A percentile compares a stretch with the other conserved stretches of the same genome.
These are phyloP conservation scores for Ustilago tritici DNA, from an alignment of 1,284 basidiomycete species.

Conservation along the genomic window DNA sequence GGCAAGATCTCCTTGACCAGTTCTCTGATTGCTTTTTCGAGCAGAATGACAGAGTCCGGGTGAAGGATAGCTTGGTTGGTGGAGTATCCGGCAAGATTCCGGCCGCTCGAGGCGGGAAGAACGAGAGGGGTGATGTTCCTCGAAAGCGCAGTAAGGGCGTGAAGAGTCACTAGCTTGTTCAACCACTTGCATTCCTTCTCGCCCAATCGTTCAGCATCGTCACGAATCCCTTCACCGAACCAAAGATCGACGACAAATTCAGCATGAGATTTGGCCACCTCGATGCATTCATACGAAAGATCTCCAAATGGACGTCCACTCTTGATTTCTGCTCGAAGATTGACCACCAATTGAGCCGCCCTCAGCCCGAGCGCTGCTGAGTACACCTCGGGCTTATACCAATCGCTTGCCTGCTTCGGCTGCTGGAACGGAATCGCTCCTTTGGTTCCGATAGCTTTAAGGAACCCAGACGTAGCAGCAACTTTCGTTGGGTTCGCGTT, in stretches of 20 bases:
- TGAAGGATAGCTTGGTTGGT: conserved; percentile 71
- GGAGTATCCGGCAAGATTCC: conserved; percentile 75
- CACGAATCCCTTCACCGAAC: conserved; percentile 59
- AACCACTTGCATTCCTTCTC: conserved; percentile 46
- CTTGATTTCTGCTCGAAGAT: conserved; percentile 58
- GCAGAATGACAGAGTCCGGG: conserved; percentile 73
- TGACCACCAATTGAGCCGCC: conserved; percentile 57
- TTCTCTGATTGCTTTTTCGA: conserved; percentile 75
- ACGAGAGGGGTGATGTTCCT: conserved; percentile 71
- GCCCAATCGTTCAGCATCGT: conserved; percentile 48
- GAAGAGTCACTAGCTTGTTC: conserved; percentile 55
- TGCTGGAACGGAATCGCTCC: conserved; percentile 46
- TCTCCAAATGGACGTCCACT: conserved; percentile 54
- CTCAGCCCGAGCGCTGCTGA: conserved; percentile 58
- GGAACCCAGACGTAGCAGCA: conserved; percentile 55
- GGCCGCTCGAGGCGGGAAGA: conserved; percentile 74
- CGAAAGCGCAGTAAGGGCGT: conserved; percentile 53
- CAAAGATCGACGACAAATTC: conserved; percentile 64
- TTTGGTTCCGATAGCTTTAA: conserved; percentile 47
- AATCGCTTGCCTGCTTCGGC: conserved; percentile 49
- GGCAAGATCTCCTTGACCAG: conserved; percentile 75
- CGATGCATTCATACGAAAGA: conserved; percentile 61
- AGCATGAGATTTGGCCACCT: conserved; percentile 60
- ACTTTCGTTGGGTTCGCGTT: conserved; percentile 39
- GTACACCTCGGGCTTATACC: conserved; percentile 53